Base-by-base conservation (phyloP, 2,329 filamentous ascomycete genomes). In the Monilinia vaccinii-corymbosi region DNA sequence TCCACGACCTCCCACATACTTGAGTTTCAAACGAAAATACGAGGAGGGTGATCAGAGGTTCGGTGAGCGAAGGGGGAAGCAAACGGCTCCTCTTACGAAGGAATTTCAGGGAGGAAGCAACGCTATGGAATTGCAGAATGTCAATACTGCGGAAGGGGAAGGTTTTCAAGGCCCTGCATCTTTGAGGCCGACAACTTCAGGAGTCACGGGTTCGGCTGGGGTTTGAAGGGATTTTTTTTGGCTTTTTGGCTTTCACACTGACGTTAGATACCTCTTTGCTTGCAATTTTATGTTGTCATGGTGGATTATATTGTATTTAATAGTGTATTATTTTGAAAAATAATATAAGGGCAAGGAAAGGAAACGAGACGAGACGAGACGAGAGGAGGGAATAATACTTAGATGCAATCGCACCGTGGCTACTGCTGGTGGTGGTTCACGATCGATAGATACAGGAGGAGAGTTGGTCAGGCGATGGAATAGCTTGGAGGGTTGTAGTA, bases 1-100 rank as follows among this genome's bases (percentile, higher is more conserved):
- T 52, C 92, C 94, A 14, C 82, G 92, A 23, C 86, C 91, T 23
- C 92, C 93, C 9, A 93, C 89, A 0, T 97, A 97, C 73, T 84
- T 97, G 70, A 82, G 83, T 63, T 96, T 97, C 78, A 97, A 96
- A 76, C 77, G 77, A 47, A 76, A 77, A 58, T 93, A 94, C 68
- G 77, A 84, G 64, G 80, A 86, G 63, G 94, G 94, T 8, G 94
- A 97, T 72, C 89, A 96, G 75, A 83, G 94, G 31, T 84, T 97
- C 62, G 89, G 87, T 7, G 66, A 73, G 60, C 77, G 79, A 63
- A 82, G 77, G 70, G 77, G 77, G 62, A 81, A 80, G 66, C 76
- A 77, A 64, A 74, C 75, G 18, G 75, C 77, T 31, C 77, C 76
- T 56, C 70, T 80, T 66, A 69, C 74, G 47, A 74, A 80, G 68